A percentile compares a stretch with the other conserved stretches of the same genome.
Evolutionary conservation across 331 rosid genomes (phyloP).

Genomic region (Prunus yedoensis): DNA sequence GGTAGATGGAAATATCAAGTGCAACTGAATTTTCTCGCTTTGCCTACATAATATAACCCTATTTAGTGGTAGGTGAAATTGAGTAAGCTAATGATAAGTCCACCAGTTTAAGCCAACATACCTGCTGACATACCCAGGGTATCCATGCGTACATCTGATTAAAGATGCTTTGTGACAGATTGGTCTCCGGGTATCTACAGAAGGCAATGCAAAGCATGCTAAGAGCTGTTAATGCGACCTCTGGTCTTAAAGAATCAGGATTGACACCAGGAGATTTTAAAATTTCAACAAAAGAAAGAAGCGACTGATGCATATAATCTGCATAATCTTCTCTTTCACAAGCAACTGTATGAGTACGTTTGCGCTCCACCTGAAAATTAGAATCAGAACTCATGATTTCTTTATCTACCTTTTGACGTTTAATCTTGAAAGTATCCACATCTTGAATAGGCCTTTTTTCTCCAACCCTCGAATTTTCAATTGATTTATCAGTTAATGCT

Average conservation of each 20-base stretch:
- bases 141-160: slow-evolving; percentile 83
- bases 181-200: slow-evolving; percentile 65
- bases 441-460: slow-evolving; percentile 69
- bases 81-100: slow-evolving; percentile 15
- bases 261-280: slow-evolving; percentile 43
- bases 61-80: slow-evolving; percentile 27
- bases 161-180: slow-evolving; percentile 54
- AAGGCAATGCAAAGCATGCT: slow-evolving; percentile 81
- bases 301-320: slow-evolving; percentile 51
- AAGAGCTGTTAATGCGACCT: slow-evolving; percentile 64
- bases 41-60: slow-evolving; percentile 47
- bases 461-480: slow-evolving; percentile 45
- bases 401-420: slow-evolving; percentile 58
- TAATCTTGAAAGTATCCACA: slow-evolving; percentile 41
- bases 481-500: slow-evolving; percentile 38
- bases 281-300: slow-evolving; percentile 50
- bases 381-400: slow-evolving; percentile 43
- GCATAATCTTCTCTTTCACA: slow-evolving; percentile 56
- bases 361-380: slow-evolving; percentile 40
- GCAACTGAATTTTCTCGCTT: slow-evolving; percentile 48
- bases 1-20: slow-evolving; percentile 58
- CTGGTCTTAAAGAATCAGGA: slow-evolving; percentile 54
- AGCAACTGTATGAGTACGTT: slow-evolving; percentile 39
- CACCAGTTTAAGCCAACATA: slow-evolving; percentile 38
- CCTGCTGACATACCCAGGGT: slow-evolving; percentile 83